Base-by-base conservation (phyloP, 768 basidiomycete species). In the Dioszegia hungarica region DNA sequence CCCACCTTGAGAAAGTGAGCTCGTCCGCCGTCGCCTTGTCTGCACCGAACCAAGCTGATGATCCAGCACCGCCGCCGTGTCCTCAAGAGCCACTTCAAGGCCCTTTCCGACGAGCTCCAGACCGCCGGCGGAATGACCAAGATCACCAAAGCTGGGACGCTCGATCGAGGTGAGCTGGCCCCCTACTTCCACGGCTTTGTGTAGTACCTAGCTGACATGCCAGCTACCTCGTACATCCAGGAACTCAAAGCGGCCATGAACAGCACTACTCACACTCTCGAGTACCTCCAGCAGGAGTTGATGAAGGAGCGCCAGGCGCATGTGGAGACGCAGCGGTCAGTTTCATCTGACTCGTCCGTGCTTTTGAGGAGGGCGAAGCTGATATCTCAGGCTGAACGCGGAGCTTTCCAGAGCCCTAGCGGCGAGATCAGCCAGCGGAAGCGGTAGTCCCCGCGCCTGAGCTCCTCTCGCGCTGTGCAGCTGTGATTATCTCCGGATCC, bases 111-210 rank as follows among this genome's bases (percentile, higher is more conserved):
- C 14, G 29, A 24, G 34, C 49, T 51, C 22, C 19, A 36, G 12
- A 10, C 11, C 29, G 22, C 5, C 36, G 49, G 37, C 15, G 22
- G 36, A 3, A 17, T 15, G 12, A 29, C 17, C 11, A 33, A 29
- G 14, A 15, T 10, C 17, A 51, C 49, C 6, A 51, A 51, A 15
- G 36, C 28, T 19, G 28, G 17, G 5, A 51, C 34, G 20, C 49
- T 51, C 24, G 49, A 51, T 12, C 39, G 57, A 45, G 57, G 57
- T 59, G 28, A 51, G 56, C 31, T 43, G 27, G 14, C 27, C 22
- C 15, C 36, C 6, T 38, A n/a, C n/a, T n/a, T n/a, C n/a, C 4
- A 12, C 3, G 5, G 5, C 5, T 12, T 24, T 5, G 37, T 3
- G n/a, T 28, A 9, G 3, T 15, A 14, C 6, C 24, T 2, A 37